Evolutionary conservation across 1,284 basidiomycete species (phyloP).

Genomic region (Ustilago hordei): DNA sequence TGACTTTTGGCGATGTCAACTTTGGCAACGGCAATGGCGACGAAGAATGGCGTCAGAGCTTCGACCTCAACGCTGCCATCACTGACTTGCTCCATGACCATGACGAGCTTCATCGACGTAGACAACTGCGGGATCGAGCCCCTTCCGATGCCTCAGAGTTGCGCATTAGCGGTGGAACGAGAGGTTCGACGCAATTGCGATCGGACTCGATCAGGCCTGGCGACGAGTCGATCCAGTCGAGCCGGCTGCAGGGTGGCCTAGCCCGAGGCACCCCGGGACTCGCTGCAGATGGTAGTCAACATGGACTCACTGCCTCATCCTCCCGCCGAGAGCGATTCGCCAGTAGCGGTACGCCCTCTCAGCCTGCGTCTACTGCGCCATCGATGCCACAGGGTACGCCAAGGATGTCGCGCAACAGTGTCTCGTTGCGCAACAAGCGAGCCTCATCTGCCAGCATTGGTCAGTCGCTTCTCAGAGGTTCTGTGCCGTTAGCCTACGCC

Average conservation of each 20-base stretch:
- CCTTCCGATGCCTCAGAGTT: conserved; percentile 34
- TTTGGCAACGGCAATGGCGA: conserved; percentile 32
- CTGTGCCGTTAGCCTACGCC: conserved; percentile 52
- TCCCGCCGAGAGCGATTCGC: conserved; percentile 31
- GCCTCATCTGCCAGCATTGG: conserved; percentile 73
- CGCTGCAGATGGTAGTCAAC: conserved; percentile 17
- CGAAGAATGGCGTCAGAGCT: conserved; percentile 55
- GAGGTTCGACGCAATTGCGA: conserved; percentile 11
- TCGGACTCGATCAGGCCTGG: conserved; percentile 22
- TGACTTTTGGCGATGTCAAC: conserved; percentile 36
- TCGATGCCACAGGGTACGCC: conserved; percentile 24
- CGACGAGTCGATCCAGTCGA: conserved; percentile 19
- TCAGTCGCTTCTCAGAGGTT: conserved; percentile 65
- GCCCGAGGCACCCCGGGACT: conserved; percentile 4
- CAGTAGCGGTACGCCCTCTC: conserved; percentile 22
- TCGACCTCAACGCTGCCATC: conserved; percentile 64
- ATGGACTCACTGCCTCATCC: conserved; percentile 6
- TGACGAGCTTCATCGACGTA: conserved; percentile 46
- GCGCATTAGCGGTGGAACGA: conserved; percentile 2
- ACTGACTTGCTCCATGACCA: conserved; percentile 61
- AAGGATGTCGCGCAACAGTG: conserved; percentile 32
- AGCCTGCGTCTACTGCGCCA: conserved; percentile 1
- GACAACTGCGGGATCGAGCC: conserved; percentile 39
- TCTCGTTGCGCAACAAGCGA: conserved; percentile 44
- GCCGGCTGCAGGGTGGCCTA: conserved; percentile 1